Conservation (phyloP, 2,329 filamentous ascomycete genomes). For the Diaporthe velutina region DNA sequence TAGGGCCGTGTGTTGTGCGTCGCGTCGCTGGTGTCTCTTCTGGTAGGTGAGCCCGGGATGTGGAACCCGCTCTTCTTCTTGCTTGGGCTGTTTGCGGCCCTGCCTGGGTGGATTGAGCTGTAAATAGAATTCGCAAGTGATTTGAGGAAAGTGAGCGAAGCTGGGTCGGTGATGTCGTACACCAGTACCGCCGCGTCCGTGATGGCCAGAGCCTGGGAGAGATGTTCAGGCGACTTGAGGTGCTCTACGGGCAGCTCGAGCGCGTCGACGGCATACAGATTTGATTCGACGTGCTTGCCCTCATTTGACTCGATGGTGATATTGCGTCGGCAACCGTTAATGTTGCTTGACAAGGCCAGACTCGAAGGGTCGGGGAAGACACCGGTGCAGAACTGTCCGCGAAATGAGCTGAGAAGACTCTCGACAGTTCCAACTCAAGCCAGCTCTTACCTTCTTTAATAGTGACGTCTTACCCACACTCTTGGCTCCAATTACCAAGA, state of each 20-base stretch:
- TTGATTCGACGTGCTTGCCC: conserved; percentile 43
- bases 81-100: background rate
- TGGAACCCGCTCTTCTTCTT: conserved; percentile 27
- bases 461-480: conserved; percentile 58
- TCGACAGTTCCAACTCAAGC: background rate
- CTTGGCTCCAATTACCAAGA: conserved; percentile 54
- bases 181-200: conserved; percentile 56
- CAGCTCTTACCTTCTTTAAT: conserved; percentile 50
- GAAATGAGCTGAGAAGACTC: conserved; percentile 12
- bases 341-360: conserved; percentile 42
- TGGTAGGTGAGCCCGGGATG: conserved; percentile 22
- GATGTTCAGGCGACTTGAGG: conserved; percentile 48
- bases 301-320: conserved; percentile 48
- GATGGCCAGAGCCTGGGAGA: conserved; percentile 54
- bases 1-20: conserved; percentile 43
- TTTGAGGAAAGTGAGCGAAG: conserved; percentile 44
- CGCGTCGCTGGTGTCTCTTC: background rate
- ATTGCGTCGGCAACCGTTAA: conserved; percentile 49
- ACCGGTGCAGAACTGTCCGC: conserved; percentile 49
- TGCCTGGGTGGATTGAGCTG: conserved; percentile 17
- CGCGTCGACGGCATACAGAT: conserved; percentile 51
- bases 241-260: conserved; percentile 53
- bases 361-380: conserved; percentile 44
- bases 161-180: conserved; percentile 48
- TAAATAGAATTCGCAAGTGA: conserved; percentile 29